Base-by-base conservation (phyloP, 139 green algal species). In the Chlamydomonas schloesseri region DNA sequence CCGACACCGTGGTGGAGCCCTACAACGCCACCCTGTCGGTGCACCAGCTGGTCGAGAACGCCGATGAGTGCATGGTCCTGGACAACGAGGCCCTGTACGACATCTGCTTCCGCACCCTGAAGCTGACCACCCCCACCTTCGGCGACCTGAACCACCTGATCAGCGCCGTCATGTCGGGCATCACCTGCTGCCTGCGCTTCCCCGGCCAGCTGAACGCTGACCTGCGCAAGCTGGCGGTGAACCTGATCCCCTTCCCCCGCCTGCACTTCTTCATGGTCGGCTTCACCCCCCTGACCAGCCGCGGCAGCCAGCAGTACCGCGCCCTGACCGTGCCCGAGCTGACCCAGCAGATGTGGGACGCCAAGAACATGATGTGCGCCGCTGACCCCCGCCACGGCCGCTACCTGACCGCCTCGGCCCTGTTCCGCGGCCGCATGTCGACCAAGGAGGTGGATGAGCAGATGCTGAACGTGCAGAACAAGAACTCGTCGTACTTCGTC, bases 1-100 rank as follows among this genome's bases (percentile, higher is more conserved):
- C 97, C 36, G 98, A 99, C 94, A 99, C 98, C 20, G 98, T 99
- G 50, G 98, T 99, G 73, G 98, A 99, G 95, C 98, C 98, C 73
- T 99, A 99, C 96, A 99, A 99, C 87, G 98, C 98, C 87, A 99
- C 98, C 60, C 95, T 99, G 73, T 99, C 98, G n/a, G 98, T 99
- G 14, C 98, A 99, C 91, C 98, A 98, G 89, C 86, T 99, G 70
- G 95, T 99, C 23, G 97, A 99, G 91, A 99, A 99, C 83, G 97
- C 97, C 53, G 97, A 99, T 71, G 97, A 99, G 95, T 99, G 95
- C 93, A 98, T 99, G 95, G 93, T 85, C 5, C 79, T 85, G 11
- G 79, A 85, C 31, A 85, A 85, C 79, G 94, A 97, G 91, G 94
- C 95, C 4, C 92, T 98, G 77, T 98, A 98, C 85, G 96, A 99